These are phyloP conservation scores for Podospora pseudoanserina DNA, from an alignment of 495 filamentous ascomycete genomes.

Conservation along the genomic window DNA sequence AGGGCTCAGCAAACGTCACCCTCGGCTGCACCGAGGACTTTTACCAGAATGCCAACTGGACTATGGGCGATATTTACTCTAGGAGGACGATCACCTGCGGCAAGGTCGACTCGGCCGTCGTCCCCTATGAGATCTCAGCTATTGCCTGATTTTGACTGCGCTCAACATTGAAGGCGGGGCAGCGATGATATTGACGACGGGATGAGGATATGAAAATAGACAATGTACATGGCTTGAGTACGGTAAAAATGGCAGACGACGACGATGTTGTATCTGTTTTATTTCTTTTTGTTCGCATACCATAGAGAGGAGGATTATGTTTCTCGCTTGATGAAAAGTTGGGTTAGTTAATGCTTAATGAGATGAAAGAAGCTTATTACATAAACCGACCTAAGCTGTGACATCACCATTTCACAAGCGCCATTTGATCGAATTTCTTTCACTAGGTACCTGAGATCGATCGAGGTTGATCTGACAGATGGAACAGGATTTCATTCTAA, in stretches of 20 bases:
- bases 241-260: neutral
- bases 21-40: constrained; percentile 36
- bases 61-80: constrained; percentile 40
- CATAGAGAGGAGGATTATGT: neutral
- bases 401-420: neutral
- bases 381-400: neutral
- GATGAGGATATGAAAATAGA: constrained; percentile 24
- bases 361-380: neutral
- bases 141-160: constrained; percentile 29
- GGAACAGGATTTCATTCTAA: neutral
- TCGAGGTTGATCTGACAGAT: neutral
- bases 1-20: constrained; percentile 32
- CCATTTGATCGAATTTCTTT: neutral
- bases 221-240: constrained; percentile 13
- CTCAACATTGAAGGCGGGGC: neutral
- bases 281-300: neutral
- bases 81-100: constrained; percentile 32
- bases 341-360: neutral
- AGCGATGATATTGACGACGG: neutral
- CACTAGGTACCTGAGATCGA: neutral
- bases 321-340: neutral
- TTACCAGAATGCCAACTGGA: constrained; percentile 42
- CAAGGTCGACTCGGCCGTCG: constrained; percentile 27
- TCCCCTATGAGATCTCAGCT: constrained; percentile 34
- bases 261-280: neutral